Base-by-base conservation (phyloP, 2,329 filamentous ascomycete genomes). In the Graphium sp. region DNA sequence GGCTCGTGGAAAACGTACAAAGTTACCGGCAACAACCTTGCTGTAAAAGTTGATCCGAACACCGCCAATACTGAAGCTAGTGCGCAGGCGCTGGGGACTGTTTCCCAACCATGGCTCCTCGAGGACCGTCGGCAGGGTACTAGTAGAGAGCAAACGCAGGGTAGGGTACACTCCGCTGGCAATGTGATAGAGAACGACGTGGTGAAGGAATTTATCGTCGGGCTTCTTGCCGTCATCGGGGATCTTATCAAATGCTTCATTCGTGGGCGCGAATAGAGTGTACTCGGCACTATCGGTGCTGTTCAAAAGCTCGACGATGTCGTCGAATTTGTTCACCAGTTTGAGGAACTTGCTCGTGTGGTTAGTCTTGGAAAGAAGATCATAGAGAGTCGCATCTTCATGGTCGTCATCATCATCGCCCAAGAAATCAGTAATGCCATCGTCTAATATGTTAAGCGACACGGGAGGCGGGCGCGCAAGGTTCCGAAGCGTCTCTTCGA, bases 241-340 rank as follows among this genome's bases (percentile, higher is more conserved):
- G 15, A 72, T 50, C 38, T 64, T 56, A 35, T 76, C 68, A 40
- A 94, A 87, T 0, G 83, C 83, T 28, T 62, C 56, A 46, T 93
- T 71, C 2, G 68, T 72, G 0, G 85, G 85, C 2, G 80, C 78
- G 42, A 93, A 91, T 28, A 89, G 52, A 1, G 85, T 93, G 43
- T 76, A 70, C 49, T 87, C 85, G 14, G 66, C 58, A 8, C 24
- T 27, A 20, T 66, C 53, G 2, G 80, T 87, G 42, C 67, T 66
- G 52, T 91, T 89, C 17, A 94, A 65, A 4, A 73, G 48, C 30
- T 76, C 49, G 20, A 87, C 72, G 1, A 93, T 56, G 29, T 81
- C 70, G 1, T 73, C 62, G 45, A 79, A 74, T 35, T 83, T 62
- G 35, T 77, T 62, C 39, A 32, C 33, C 29, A 84, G 56, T 44